These are phyloP conservation scores for Populus hybrid DNA, from an alignment of 441 rosid species.

Conservation along the genomic window DNA sequence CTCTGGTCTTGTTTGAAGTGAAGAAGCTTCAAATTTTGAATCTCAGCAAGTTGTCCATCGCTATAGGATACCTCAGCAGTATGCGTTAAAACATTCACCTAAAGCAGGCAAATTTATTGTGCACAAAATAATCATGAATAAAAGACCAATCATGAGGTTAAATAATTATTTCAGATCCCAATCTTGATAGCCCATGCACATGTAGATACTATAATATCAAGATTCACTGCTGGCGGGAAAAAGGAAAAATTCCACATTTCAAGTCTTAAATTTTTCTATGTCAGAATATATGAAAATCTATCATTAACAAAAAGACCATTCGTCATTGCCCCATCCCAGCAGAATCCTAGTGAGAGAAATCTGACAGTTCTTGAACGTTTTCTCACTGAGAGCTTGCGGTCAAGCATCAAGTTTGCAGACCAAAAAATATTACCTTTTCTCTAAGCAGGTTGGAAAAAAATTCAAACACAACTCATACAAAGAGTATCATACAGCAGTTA, in stretches of 20 bases:
- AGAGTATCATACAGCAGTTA: background rate
- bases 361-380: background rate
- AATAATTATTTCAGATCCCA: background rate
- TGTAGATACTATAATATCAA: background rate
- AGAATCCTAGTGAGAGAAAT: background rate
- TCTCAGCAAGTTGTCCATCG: background rate
- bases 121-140: background rate
- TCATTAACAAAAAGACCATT: background rate
- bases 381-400: background rate
- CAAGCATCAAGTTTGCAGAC: background rate
- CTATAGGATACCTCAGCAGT: conserved; percentile 42
- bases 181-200: background rate
- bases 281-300: background rate
- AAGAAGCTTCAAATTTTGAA: conserved; percentile 30
- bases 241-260: background rate
- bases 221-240: background rate
- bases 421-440: background rate
- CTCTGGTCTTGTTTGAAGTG: conserved; percentile 46
- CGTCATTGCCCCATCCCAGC: background rate
- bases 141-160: background rate
- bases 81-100: conserved; percentile 69
- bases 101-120: conserved; percentile 11
- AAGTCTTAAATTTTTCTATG: background rate
- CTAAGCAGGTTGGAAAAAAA: background rate
- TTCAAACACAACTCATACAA: background rate